Base-by-base conservation (phyloP, 352 stramenopile species). In the Phytophthora sp. region DNA sequence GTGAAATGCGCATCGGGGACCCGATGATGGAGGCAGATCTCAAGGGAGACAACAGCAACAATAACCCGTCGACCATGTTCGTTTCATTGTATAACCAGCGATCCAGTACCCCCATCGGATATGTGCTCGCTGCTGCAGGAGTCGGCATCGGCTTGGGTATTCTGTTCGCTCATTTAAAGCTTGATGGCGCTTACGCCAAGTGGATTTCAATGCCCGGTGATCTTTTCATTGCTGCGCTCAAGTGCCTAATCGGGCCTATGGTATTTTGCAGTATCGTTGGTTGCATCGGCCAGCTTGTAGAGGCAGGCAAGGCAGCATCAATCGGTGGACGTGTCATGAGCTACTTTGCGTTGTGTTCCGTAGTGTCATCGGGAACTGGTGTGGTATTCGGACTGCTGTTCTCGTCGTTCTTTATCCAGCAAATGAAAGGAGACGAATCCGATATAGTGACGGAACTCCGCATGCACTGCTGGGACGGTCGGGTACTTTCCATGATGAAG, bases 261-360 rank as follows among this genome's bases (percentile, higher is more conserved):
- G 76, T 91, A 5, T 88, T 88, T 43, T 88, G 79, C 74, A 87
- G 69, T 26, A 77, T 91, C 34, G 77, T 85, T 20, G 62, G 79
- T 23, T 84, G 70, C 27, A 82, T 91, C 27, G 74, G 76, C 6
- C 75, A 91, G 43, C 70, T 88, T 9, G 70, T 87, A 23, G 63
- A 80, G 43, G 67, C 71, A 1, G 79, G 79, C 13, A 86, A 88
- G 48, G 74, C 67, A 24, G 78, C 69, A 15, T 77, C 71, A 6
- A 79, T 89, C 30, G 76, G 77, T n/a, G 58, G 62, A 21, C 77
- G 78, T 24, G 87, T 84, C 42, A 66, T 87, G 48, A 27, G 61
- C 8, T 81, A 76, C 62, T 88, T 84, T 35, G 61, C 62, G 4
- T 10, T 77, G 8, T 70, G 62, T n/a, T 87, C 73, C 7, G 38